phyloP scores from a whole-genome alignment of 306 rosid species.

The Quercus parvula region DNA sequence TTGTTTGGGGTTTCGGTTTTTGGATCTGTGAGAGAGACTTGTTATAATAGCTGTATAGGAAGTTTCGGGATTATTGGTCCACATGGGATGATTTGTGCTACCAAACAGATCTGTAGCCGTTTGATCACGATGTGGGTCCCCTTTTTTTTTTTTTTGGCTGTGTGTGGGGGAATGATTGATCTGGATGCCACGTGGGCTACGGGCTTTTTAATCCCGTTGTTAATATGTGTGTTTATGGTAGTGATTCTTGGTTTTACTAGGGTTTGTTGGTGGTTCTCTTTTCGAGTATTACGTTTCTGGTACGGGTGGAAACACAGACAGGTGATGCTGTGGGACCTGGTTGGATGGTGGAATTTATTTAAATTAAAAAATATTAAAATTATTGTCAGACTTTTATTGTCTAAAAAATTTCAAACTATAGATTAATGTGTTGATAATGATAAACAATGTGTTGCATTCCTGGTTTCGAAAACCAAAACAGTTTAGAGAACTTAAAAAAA shows the following conservation, averaged over 20 bases:
- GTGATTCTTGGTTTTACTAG: not conserved
- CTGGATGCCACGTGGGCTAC: not conserved
- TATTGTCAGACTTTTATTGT: too few relatives aligned
- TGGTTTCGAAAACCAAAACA: too few relatives aligned
- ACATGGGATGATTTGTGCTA: constrained; percentile 13
- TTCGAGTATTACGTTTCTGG: not conserved
- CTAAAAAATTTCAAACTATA: too few relatives aligned
- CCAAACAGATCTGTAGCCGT: constrained; percentile 12
- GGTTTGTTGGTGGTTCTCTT: not conserved
- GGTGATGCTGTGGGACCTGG: not conserved
- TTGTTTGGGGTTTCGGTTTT: not conserved
- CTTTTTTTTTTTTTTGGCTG: not conserved
- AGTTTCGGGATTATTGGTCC: not conserved
- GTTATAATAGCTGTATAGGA: not conserved
- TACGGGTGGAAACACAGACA: not conserved
- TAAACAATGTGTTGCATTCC: too few relatives aligned
- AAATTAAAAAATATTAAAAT: too few relatives aligned
- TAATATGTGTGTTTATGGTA: not conserved
- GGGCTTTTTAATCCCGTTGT: too few relatives aligned
- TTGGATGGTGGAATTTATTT: not conserved
- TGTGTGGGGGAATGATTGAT: not conserved
- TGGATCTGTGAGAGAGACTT: not conserved
- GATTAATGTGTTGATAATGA: too few relatives aligned
- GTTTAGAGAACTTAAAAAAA: too few relatives aligned
- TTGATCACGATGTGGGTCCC: not conserved